Base-by-base conservation (phyloP, 2,329 filamentous ascomycete genomes). In the Thielaviopsis ethacetica region DNA sequence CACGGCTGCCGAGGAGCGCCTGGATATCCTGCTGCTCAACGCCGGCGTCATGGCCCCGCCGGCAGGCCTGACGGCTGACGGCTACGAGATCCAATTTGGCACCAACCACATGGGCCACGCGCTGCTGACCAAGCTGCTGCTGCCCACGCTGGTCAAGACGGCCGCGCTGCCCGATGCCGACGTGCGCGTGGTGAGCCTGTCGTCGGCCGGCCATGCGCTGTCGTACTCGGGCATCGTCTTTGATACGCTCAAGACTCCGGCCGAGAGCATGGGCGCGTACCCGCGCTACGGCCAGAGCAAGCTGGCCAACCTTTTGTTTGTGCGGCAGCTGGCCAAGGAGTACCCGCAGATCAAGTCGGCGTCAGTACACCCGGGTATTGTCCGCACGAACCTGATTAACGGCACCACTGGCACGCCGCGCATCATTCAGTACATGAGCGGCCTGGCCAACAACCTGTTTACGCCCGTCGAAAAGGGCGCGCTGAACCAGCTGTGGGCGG, bases 61-160 rank as follows among this genome's bases (percentile, higher is more conserved):
- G 5, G 19, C 55, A 19, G 67, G 65, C 3, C 61, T 69, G 15
- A 71, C 67, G 9, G 61, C 66, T 3, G 72, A 75, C 3, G 74
- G 74, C 1, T 68, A 72, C 56, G 74, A 76, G 65, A 65, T 67
- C 57, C 73, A 75, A 59, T 72, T 78, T 53, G 72, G 69, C 0
- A 71, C 70, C 2, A 76, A 76, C 55, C 72, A 78, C 58, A 59
- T 78, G 17, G 73, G 71, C 0, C 75, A 75, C 63, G 77, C 73
- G 53, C 67, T 77, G 2, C 67, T 78, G 49, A 73, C 72, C n/a
- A 74, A 74, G 63, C 65, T 75, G 26, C 64, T 77, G 47, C 57
- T 70, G 1, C 66, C 67, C 0, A 62, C 67, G 6, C 62, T 69
- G 5, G 66, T 79, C 17, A 59, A 62, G 4, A 64, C 67, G 2